phyloP scores from a whole-genome alignment of 768 basidiomycete genomes.

The Lentinula aciculospora region DNA sequence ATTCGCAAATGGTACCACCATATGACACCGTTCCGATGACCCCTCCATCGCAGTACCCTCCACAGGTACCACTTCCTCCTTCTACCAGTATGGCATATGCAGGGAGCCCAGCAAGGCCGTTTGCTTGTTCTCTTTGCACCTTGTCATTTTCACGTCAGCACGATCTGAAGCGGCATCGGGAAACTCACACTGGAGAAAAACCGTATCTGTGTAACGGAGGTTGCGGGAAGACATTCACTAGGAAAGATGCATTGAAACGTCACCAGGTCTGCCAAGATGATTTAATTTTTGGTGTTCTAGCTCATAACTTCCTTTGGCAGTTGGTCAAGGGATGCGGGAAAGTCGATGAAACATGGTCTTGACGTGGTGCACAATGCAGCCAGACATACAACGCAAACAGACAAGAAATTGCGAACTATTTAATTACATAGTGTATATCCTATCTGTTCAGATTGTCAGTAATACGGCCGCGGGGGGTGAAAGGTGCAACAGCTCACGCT shows the following conservation, averaged over 20 bases:
- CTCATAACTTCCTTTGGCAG: constrained; percentile 27
- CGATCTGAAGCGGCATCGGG: constrained; percentile 78
- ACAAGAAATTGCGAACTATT: not conserved
- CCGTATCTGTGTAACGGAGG: constrained; percentile 80
- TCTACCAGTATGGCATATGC: constrained; percentile 30
- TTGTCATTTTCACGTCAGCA: constrained; percentile 84
- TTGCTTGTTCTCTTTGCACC: constrained; percentile 67
- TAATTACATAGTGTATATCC: not conserved
- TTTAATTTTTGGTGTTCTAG: constrained; percentile 6
- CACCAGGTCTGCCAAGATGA: constrained; percentile 58
- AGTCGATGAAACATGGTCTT: constrained; percentile 49
- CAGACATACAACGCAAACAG: not conserved
- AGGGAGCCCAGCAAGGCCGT: constrained; percentile 55
- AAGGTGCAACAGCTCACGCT: not conserved
- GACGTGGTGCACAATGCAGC: constrained; percentile 2
- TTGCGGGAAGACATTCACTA: constrained; percentile 83
- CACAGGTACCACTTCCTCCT: constrained; percentile 30
- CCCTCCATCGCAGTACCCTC: constrained; percentile 23
- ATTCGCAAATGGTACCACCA: constrained; percentile 32
- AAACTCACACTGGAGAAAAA: constrained; percentile 83
- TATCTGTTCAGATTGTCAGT: not conserved
- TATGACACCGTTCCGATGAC: constrained; percentile 17
- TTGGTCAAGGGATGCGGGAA: constrained; percentile 77
- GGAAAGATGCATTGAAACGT: constrained; percentile 82
- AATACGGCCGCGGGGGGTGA: not conserved